Evolutionary conservation across 805 yeast genomes (phyloP), one percentile per base, ranked within the genome.

Genomic region (Komagataella ulmi): DNA sequence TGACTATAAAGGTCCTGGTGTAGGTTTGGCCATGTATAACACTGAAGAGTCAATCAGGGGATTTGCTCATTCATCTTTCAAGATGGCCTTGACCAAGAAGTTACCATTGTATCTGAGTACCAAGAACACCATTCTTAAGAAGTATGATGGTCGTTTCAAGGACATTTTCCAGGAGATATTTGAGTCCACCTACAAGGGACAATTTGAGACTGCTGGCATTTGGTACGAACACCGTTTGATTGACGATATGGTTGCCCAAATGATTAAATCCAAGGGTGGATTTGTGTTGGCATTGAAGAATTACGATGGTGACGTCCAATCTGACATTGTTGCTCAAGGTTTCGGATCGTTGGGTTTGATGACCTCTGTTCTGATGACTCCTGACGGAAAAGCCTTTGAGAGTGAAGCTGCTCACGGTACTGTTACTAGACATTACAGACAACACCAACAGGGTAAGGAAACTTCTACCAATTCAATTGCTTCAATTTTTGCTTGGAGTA

Each of bases 371-470:
- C 75, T 85, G 57, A 81, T 85, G 71, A 82, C 91, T 17, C 90
- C 91, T 50, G 91, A 85, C 68, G 93, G 93, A 46, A 83, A 83
- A 65, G 80, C 89, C n/a, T 85, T 82, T 59, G 93, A 85, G 71
- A 75, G 85, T 54, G 93, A 85, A 66, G 91, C 91, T 54, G 93
- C 93, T 40, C 93, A 85, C 62, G 93, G 93, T 59, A 85, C 93
- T 17, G 93, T 85, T 56, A 85, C 93, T 36, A 81, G 93, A 77
- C 93, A 85, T 64, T 85, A 72, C 71, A 82, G 91, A 77, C 85
- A 80, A 66, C 80, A 82, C 60, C 91, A 85, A 68, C 79, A 79
- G 62, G 91, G 91, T 55, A 81, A 84, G 63, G 88, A 83, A 65
- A 85, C 93, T 7, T 83, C 90, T 3, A 85, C 93, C 51, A 85